phyloP scores from a whole-genome alignment of 768 basidiomycete genomes.

The Termitomyces eurrhizus region DNA sequence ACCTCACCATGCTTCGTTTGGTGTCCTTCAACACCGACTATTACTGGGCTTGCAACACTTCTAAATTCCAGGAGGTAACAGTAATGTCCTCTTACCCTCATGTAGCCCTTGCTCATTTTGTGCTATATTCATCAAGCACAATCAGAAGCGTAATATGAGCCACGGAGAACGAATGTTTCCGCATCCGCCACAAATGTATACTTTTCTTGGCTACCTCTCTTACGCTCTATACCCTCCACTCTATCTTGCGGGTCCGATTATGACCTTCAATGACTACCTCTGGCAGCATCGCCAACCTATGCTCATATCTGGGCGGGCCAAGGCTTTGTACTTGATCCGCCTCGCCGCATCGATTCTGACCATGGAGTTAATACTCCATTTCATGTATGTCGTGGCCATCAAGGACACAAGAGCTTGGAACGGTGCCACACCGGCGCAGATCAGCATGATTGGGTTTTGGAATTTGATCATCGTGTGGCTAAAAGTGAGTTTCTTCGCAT shows the following conservation, averaged over 20 bases:
- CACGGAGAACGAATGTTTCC: conserved; percentile 60
- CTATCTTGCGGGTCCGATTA: conserved; percentile 94
- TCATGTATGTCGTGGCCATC: conserved; percentile 96
- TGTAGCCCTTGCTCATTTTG: background rate
- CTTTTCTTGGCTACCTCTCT: conserved; percentile 68
- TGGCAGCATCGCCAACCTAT: conserved; percentile 78
- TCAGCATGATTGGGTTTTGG: conserved; percentile 96
- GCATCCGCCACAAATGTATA: conserved; percentile 59
- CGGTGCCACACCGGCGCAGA: conserved; percentile 71
- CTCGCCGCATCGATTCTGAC: conserved; percentile 70
- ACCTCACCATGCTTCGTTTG: conserved; percentile 92
- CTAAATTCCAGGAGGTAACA: conserved; percentile 42
- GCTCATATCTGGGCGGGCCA: conserved; percentile 33
- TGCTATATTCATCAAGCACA: conserved; percentile 5
- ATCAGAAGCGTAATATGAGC: conserved; percentile 24
- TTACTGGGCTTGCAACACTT: conserved; percentile 67
- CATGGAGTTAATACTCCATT: conserved; percentile 91
- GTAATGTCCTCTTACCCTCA: conserved; percentile 20
- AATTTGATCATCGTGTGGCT: conserved; percentile 95
- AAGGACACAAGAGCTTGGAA: conserved; percentile 85
- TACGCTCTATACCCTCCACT: conserved; percentile 92
- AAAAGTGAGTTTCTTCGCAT: conserved; percentile 52
- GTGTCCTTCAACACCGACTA: conserved; percentile 94
- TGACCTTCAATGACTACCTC: conserved; percentile 93
- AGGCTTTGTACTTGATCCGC: conserved; percentile 60